Base-by-base conservation (phyloP, 2,329 filamentous ascomycete species). In the Fusarium metavorans region DNA sequence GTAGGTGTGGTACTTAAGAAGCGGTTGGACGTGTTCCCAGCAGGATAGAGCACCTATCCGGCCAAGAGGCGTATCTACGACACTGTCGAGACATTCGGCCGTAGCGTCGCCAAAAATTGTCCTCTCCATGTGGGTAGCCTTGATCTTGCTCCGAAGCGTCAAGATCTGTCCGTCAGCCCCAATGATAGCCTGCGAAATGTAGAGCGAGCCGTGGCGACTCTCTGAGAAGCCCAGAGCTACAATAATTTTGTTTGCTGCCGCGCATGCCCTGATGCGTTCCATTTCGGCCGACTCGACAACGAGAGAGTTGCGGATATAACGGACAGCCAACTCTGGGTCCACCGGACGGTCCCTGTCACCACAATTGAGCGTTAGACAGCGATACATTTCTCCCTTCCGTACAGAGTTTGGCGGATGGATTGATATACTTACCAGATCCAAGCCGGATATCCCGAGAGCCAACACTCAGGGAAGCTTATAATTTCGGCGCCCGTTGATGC, bases 401-500 rank as follows among this genome's bases (percentile, higher is more conserved):
- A 35, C 34, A 35, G 13, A 35, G 30, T 16, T 35, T 35, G 34
- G 6, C 3, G 34, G 34, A 35, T 35, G 34, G 3, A 35, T 16
- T 35, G 34, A 7, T 35, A 2, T 16, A 23, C 16, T 37, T 27
- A 66, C 66, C 68, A 70, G 4, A 68, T 58, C 67, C 64, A 68
- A n/a, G 37, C 57, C 23, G 68, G 68, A 20, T 70, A 70, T 1
- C 88, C 88, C 0, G 87, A 86, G 32, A 89, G 84, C 84, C 86
- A 89, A 25, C 83, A 83, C 73, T 90, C 87, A 0, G 88, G 85
- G 57, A 90, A 89, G 0, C 84, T 83, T 4, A 92, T 78, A 0
- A 92, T 80, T 54, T 89, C 82, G 1, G 89, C 88, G 1, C 86
- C 87, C 43, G 88, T 86, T 4, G 18, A 16, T 13, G 75, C 67